Percentiles rank a stretch among this genome's conserved stretches.
These are phyloP conservation scores for Phaseolus coccineus DNA, from an alignment of 331 rosid genomes.

Conservation along the genomic window DNA sequence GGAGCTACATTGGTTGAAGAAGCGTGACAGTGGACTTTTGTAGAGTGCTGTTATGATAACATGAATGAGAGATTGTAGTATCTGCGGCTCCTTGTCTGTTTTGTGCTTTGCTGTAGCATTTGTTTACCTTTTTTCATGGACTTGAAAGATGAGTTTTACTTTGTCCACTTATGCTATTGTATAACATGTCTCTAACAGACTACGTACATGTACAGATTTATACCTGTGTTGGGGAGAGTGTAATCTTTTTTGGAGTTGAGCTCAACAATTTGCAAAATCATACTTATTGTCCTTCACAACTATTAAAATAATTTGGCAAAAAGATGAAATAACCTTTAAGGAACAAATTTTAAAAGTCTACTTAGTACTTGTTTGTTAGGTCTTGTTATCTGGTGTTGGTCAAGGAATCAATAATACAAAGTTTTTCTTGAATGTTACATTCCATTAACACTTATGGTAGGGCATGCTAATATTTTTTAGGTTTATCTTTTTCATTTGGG, in stretches of 20 bases:
- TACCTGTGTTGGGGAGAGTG: conserved; percentile 38
- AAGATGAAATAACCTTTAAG: background rate
- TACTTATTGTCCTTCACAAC: background rate
- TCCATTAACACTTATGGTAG: background rate
- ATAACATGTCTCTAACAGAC: conserved; percentile 41
- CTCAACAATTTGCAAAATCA: conserved; percentile 20
- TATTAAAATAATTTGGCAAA: background rate
- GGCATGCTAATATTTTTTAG: too few species aligned
- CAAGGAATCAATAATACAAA: background rate
- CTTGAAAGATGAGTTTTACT: conserved; percentile 36
- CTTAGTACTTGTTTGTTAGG: background rate
- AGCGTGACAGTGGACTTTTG: conserved; percentile 25
- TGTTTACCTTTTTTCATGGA: conserved; percentile 11
- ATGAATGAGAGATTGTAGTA: conserved; percentile 45
- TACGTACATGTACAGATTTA: conserved; percentile 50
- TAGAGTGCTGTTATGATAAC: conserved; percentile 30
- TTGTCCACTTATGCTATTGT: conserved; percentile 36
- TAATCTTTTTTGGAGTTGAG: conserved; percentile 30
- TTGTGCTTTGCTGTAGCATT: conserved; percentile 42
- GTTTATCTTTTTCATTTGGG: too few species aligned
- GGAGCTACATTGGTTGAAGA: conserved; percentile 32
- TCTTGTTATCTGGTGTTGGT: background rate
- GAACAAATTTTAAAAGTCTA: background rate
- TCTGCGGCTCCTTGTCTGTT: conserved; percentile 46
- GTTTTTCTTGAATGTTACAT: background rate